Evolutionary conservation across 2,329 filamentous ascomycete genomes (phyloP).

Genomic region (Penicillium sp.): DNA sequence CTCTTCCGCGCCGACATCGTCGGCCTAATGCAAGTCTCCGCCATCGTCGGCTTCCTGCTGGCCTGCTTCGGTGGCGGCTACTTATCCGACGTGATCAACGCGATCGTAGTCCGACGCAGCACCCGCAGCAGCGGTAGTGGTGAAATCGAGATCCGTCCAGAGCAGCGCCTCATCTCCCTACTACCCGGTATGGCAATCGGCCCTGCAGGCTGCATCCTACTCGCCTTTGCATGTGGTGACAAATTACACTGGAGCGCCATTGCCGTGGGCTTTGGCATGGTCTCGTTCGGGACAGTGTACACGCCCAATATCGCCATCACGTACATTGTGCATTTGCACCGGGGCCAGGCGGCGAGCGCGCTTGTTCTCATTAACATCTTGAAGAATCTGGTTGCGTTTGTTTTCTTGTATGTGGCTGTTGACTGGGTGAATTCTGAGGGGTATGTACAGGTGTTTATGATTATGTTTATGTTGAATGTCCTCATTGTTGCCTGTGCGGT

Average conservation of each 20-base stretch:
- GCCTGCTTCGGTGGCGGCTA: not conserved
- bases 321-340: not conserved
- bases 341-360: conserved; percentile 9
- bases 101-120: not conserved
- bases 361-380: conserved; percentile 15
- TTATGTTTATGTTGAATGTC: conserved; percentile 7
- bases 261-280: conserved; percentile 1
- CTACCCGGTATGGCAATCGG: not conserved
- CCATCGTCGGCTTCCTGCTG: not conserved
- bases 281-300: conserved; percentile 13
- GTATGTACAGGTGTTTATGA: not conserved
- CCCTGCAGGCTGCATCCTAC: not conserved
- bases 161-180: not conserved
- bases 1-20: not conserved
- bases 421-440: conserved; percentile 11
- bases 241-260: not conserved
- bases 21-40: conserved; percentile 1
- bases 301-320: conserved; percentile 13
- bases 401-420: conserved; percentile 19
- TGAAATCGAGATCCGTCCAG: not conserved
- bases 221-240: not conserved
- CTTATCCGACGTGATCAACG: not conserved
- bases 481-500: not conserved
- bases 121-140: too few relatives aligned
- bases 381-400: conserved; percentile 20